These are phyloP conservation scores for Alternaria dauci DNA, from an alignment of 2,329 filamentous ascomycete genomes.

Conservation along the genomic window DNA sequence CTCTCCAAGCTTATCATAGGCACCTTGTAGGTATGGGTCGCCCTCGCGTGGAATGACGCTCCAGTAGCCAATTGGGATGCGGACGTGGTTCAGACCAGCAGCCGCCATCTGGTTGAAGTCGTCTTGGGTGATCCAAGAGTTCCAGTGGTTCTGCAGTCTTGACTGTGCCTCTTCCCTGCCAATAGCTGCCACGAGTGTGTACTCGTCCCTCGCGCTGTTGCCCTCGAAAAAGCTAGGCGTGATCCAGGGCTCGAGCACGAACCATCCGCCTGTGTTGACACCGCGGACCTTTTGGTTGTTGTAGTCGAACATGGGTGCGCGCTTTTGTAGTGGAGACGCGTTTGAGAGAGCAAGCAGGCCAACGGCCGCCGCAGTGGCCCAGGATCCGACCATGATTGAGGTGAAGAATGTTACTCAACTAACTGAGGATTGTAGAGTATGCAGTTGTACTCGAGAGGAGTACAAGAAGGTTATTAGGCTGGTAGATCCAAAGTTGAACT, in stretches of 20 bases:
- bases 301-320: slow-evolving; percentile 61
- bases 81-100: slow-evolving; percentile 68
- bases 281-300: slow-evolving; percentile 65
- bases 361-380: slow-evolving; percentile 35
- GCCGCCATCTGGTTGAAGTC: slow-evolving; percentile 66
- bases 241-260: slow-evolving; percentile 71
- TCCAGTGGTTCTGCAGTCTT: slow-evolving; percentile 65
- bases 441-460: slow-evolving; percentile 8
- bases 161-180: slow-evolving; percentile 59
- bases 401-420: slow-evolving; percentile 17
- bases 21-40: slow-evolving; percentile 70
- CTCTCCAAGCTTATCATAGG: slow-evolving; percentile 65
- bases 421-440: slow-evolving; percentile 19
- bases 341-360: slow-evolving; percentile 43
- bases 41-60: slow-evolving; percentile 61
- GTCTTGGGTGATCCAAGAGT: slow-evolving; percentile 63
- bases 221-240: slow-evolving; percentile 68
- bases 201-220: slow-evolving; percentile 65
- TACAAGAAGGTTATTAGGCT: slow-evolving; percentile 4
- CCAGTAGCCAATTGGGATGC: slow-evolving; percentile 74
- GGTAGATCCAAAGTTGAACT: slow-evolving; percentile 9
- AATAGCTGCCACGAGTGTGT: slow-evolving; percentile 60
- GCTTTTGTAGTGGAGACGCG: slow-evolving; percentile 44
- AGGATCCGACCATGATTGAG: slow-evolving; percentile 39
- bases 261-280: slow-evolving; percentile 72